These are phyloP conservation scores for Yarrowia porcina DNA, from an alignment of 805 yeast species.

Conservation along the genomic window DNA sequence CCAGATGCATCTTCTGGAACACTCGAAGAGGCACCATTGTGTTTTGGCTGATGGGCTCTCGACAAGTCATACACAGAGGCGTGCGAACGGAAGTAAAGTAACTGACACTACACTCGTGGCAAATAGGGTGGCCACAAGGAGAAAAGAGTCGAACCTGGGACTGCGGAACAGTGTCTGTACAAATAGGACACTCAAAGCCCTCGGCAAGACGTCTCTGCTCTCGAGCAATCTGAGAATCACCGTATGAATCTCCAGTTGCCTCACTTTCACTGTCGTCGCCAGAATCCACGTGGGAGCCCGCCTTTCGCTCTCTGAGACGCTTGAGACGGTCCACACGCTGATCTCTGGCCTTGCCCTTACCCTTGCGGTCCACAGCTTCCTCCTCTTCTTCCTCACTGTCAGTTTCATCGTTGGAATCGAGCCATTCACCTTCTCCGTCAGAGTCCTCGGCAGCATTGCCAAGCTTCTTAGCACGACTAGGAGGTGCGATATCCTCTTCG, in stretches of 20 bases:
- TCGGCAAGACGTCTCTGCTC: constrained; percentile 18
- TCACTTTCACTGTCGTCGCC: not conserved
- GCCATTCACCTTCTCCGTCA: constrained; percentile 13
- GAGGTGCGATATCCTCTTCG: not conserved
- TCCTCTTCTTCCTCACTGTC: not conserved
- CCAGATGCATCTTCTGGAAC: constrained; percentile 24
- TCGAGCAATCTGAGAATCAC: not conserved
- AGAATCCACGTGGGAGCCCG: not conserved
- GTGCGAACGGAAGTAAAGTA: not conserved
- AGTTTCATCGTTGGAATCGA: not conserved
- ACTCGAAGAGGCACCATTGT: constrained; percentile 8
- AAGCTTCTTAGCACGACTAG: not conserved
- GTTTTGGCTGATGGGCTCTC: constrained; percentile 5
- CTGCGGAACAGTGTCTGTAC: constrained; percentile 4
- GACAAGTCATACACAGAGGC: constrained; percentile 19
- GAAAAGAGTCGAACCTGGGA: not conserved
- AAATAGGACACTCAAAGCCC: constrained; percentile 19
- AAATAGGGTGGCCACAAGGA: constrained; percentile 10
- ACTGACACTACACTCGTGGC: constrained; percentile 3
- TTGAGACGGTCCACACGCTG: constrained; percentile 4
- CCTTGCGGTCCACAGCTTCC: not conserved
- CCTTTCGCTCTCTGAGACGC: not conserved
- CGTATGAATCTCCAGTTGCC: not conserved
- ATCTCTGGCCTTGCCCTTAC: constrained; percentile 4
- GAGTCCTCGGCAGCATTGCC: not conserved